A percentile compares a stretch with the other conserved stretches of the same genome.
phyloP scores from a whole-genome alignment of 2,329 filamentous ascomycete genomes.

The Venturia nashicola region DNA sequence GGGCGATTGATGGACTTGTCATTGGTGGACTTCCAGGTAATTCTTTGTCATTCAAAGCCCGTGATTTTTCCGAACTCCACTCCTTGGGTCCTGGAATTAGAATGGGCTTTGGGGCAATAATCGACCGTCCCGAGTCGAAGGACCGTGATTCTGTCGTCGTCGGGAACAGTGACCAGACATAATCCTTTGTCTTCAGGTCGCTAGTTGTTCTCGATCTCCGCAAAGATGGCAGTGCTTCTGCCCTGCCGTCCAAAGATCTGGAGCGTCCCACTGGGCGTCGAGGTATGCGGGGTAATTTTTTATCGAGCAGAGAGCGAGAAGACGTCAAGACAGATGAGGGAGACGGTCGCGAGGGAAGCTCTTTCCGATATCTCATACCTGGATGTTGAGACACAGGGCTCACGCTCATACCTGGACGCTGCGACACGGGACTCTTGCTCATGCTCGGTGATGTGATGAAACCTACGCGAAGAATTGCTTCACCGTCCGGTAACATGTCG shows the following conservation, averaged over 20 bases:
- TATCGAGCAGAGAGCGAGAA: not conserved
- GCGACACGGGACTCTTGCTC: not conserved
- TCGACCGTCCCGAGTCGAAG: not conserved
- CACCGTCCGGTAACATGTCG: not conserved
- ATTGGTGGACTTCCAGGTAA: not conserved
- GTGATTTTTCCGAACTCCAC: not conserved
- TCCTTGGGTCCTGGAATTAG: not conserved
- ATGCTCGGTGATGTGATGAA: not conserved
- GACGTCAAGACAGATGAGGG: not conserved
- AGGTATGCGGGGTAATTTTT: not conserved
- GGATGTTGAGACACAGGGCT: not conserved
- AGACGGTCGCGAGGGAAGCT: not conserved
- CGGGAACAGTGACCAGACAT: not conserved
- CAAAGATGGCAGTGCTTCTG: not conserved
- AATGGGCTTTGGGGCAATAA: not conserved
- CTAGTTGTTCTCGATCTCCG: not conserved
- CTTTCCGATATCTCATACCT: not conserved
- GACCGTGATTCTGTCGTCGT: not conserved
- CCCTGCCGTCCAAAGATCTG: not conserved
- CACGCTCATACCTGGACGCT: not conserved
- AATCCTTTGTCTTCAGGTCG: not conserved
- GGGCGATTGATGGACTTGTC: not conserved
- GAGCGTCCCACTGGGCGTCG: not conserved
- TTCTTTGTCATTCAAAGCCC: not conserved
- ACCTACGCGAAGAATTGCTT: not conserved